Conservation (phyloP, 2,329 filamentous ascomycete species). For the Plenodomus biglobosus region DNA sequence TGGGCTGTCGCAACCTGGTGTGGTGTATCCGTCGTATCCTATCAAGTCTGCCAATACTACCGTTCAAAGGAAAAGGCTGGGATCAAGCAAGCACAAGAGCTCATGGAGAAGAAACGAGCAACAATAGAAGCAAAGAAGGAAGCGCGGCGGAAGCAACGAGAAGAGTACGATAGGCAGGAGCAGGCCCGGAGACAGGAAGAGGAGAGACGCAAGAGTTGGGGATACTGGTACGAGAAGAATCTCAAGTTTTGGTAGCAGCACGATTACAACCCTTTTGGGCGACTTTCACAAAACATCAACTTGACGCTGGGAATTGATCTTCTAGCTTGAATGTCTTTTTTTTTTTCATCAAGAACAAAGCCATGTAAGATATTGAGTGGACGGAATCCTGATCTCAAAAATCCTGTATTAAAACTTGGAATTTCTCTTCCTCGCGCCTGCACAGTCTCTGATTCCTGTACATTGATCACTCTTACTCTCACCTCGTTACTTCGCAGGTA, state of each 20-base stretch:
- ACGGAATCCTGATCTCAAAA: too few relatives aligned
- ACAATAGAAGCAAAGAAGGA: slow-evolving; percentile 50
- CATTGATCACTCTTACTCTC: too few relatives aligned
- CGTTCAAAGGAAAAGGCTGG: slow-evolving; percentile 74
- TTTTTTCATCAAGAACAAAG: too few relatives aligned
- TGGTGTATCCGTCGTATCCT: slow-evolving; percentile 68
- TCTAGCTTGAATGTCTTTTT: too few relatives aligned
- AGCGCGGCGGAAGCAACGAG: slow-evolving; percentile 47
- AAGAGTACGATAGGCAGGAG: slow-evolving; percentile 44
- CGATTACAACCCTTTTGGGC: too few relatives aligned
- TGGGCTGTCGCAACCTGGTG: slow-evolving; percentile 83
- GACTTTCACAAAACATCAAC: too few relatives aligned
- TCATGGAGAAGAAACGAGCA: slow-evolving; percentile 71
- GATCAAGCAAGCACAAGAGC: slow-evolving; percentile 83
- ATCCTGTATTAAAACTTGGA: too few relatives aligned
- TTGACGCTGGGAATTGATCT: too few relatives aligned
- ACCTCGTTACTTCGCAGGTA: too few relatives aligned
- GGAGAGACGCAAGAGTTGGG: slow-evolving; percentile 41
- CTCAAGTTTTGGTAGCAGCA: slow-evolving; percentile 36
- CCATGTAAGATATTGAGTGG: too few relatives aligned
- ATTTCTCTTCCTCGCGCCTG: too few relatives aligned
- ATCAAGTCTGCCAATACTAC: slow-evolving; percentile 80
- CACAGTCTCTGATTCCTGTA: too few relatives aligned
- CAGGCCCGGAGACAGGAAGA: slow-evolving; percentile 32
- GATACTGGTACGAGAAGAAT: slow-evolving; percentile 42